Percentiles rank a stretch among this genome's conserved stretches.
Evolutionary conservation across 2,329 filamentous ascomycete genomes (phyloP).

Genomic region (Cercospora sp.): DNA sequence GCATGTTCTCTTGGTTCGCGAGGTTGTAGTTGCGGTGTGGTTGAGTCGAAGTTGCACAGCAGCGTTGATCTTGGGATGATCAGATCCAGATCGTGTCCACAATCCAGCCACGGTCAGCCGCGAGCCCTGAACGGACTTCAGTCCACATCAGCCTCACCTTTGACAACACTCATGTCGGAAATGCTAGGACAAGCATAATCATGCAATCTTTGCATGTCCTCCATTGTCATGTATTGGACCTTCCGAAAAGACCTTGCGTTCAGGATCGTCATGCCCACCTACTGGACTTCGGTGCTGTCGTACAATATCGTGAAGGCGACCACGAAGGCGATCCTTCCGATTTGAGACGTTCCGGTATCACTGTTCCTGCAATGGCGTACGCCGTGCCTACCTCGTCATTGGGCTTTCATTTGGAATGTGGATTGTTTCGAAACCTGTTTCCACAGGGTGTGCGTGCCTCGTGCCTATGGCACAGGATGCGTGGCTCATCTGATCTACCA

Average conservation of each 20-base stretch:
- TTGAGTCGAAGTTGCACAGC: neutral
- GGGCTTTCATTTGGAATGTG: neutral
- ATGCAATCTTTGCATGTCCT: neutral
- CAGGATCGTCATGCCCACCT: neutral
- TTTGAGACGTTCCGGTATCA: neutral
- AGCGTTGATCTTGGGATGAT: neutral
- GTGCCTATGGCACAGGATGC: neutral
- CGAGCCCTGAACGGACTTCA: neutral
- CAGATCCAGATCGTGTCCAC: slow-evolving; percentile 1
- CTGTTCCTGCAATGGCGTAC: neutral
- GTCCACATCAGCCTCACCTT: neutral
- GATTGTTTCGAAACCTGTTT: neutral
- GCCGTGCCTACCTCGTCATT: neutral
- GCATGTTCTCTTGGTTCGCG: neutral
- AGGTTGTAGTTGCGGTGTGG: neutral
- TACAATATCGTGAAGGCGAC: neutral
- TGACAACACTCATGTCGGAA: neutral
- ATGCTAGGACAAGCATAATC: neutral
- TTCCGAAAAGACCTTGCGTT: neutral
- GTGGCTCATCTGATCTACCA: neutral
- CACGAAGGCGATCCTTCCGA: neutral
- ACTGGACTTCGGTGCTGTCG: neutral
- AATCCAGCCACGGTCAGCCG: neutral
- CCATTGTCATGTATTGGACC: neutral
- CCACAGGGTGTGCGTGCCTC: neutral